Evolutionary conservation across 352 stramenopile species (phyloP).

Genomic region (Hyaloperonospora arabidopsidis): DNA sequence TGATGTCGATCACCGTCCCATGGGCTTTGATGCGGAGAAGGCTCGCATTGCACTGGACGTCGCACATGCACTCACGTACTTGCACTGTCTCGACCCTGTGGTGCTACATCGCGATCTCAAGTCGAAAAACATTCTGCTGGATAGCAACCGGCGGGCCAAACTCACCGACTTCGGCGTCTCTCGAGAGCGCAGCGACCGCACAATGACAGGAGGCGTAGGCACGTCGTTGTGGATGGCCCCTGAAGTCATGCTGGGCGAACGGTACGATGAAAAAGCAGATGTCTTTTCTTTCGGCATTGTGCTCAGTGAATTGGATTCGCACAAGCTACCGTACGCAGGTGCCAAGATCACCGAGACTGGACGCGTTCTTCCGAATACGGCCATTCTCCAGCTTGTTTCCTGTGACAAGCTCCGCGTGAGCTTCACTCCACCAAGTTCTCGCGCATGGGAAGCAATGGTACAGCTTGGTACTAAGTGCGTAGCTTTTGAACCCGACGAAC

Average conservation of each 20-base stretch:
- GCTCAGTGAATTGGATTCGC: constrained; percentile 72
- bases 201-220: constrained; percentile 68
- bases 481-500: constrained; percentile 38
- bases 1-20: constrained; percentile 12
- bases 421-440: constrained; percentile 25
- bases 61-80: constrained; percentile 41
- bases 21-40: constrained; percentile 40
- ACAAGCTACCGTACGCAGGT: constrained; percentile 41
- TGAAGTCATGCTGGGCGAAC: constrained; percentile 82
- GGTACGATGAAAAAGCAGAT: constrained; percentile 83
- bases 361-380: constrained; percentile 22
- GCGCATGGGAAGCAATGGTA: constrained; percentile 26
- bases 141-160: constrained; percentile 61
- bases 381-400: constrained; percentile 31
- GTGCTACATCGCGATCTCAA: constrained; percentile 81
- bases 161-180: constrained; percentile 85
- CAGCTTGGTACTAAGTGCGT: constrained; percentile 36
- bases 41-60: constrained; percentile 33
- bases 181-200: constrained; percentile 62
- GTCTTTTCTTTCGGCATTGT: constrained; percentile 85
- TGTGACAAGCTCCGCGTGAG: constrained; percentile 21
- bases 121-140: constrained; percentile 79
- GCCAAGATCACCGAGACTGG: constrained; percentile 32
- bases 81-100: constrained; percentile 43
- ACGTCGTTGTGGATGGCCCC: constrained; percentile 82